phyloP scores from a whole-genome alignment of 1,284 basidiomycete species.

The Leccinum griseonigrum region DNA sequence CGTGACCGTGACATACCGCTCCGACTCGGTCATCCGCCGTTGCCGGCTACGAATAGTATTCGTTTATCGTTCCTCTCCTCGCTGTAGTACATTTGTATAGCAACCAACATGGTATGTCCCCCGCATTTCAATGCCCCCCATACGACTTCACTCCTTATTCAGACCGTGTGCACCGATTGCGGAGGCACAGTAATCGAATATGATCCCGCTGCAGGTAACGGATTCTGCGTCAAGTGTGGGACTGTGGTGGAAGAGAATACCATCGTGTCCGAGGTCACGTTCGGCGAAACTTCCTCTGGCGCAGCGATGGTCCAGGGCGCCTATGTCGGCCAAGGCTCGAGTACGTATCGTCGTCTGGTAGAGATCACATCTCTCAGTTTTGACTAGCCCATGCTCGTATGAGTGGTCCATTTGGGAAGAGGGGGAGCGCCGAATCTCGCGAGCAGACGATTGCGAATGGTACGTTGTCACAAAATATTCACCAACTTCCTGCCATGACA shows the following conservation, averaged over 20 bases:
- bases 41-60: background rate
- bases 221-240: constrained; percentile 82
- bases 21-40: background rate
- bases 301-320: constrained; percentile 95
- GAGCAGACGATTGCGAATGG: constrained; percentile 90
- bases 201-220: constrained; percentile 76
- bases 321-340: constrained; percentile 90
- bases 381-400: constrained; percentile 72
- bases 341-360: constrained; percentile 50
- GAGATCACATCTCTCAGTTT: constrained; percentile 3
- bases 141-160: background rate
- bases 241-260: constrained; percentile 92
- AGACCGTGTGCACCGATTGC: constrained; percentile 64
- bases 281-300: constrained; percentile 90
- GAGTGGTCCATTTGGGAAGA: constrained; percentile 76
- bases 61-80: background rate
- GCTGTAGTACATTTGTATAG: background rate
- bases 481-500: background rate
- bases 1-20: constrained; percentile 17
- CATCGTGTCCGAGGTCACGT: constrained; percentile 92
- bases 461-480: constrained; percentile 33
- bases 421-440: constrained; percentile 73
- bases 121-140: background rate
- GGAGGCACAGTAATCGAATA: constrained; percentile 81
- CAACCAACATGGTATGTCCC: constrained; percentile 21